Base-by-base conservation (phyloP, 805 yeast species). In the Ogataea kodamae region DNA sequence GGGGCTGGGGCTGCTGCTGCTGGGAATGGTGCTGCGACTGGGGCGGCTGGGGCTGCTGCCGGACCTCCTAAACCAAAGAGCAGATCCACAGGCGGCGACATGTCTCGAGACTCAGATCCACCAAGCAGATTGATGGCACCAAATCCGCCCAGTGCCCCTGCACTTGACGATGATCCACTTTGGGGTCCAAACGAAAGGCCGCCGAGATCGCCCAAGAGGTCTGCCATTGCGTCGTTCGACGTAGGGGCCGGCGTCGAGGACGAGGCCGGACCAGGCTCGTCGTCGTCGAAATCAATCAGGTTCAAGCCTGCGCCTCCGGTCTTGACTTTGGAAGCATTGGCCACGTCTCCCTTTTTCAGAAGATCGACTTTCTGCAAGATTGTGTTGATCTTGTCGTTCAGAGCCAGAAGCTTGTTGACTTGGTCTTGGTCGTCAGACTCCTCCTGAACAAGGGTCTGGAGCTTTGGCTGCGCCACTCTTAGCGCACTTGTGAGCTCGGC, bases 381-480 rank as follows among this genome's bases (percentile, higher is more conserved):
- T 5, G 73, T 67, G 54, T 85, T 81, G 42, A 89, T 80, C 35
- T 72, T 72, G 55, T 86, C 96, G 57, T 86, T 85, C 37, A 92
- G 67, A 21, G 66, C 67, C 33, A 85, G 65, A 34, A 92, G 62
- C 39, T 76, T 78, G 31, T 67, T 68, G 21, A 86, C 83, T 31
- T 64, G 75, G 26, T 66, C 77, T 51, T 79, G 84, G 42, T 78
- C 77, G 15, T 77, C 79, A 22, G 74, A 72, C 50, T 86, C 95
- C 51, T 87, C 95, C 50, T 76, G 81, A 41, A 86, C 76, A 48
- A 92, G 82, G 48, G 80, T 81, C 55, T 83, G 83, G 46, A 92
- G 74, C 49, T 83, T 87, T 24, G 97, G 96, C 53, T 81, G 88
- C 18, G 96, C 78, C 28, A 78, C 78, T 57, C 84, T 89, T 48